Conservation (phyloP, 2,329 filamentous ascomycete genomes). For the Claviceps paspali region DNA sequence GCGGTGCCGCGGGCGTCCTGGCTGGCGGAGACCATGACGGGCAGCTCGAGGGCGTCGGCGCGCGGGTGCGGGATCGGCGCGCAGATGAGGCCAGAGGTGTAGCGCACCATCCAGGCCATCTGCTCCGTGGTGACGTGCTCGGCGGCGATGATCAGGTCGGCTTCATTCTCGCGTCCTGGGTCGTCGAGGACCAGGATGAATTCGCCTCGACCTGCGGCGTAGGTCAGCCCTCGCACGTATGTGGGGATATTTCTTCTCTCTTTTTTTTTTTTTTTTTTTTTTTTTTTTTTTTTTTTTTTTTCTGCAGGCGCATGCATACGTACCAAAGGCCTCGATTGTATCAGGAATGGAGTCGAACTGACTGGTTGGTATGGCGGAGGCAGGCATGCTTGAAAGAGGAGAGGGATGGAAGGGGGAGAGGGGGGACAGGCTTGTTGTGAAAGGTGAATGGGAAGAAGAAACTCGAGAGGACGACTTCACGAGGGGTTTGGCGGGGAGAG, state of each 20-base stretch:
- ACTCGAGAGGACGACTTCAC: no score
- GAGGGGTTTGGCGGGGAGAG: no score
- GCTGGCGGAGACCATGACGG: conserved; percentile 66
- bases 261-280: background rate
- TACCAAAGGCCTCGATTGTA: conserved; percentile 49
- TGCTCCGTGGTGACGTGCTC: conserved; percentile 70
- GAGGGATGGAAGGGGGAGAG: no score
- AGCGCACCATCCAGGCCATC: conserved; percentile 90
- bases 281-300: background rate
- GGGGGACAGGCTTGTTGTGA: no score
- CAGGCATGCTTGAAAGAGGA: conserved; percentile 31
- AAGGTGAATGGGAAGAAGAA: no score
- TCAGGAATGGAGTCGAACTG: conserved; percentile 53
- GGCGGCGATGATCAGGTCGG: conserved; percentile 91
- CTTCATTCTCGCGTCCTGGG: conserved; percentile 88
- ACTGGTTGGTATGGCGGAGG: conserved; percentile 31
- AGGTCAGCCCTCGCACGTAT: no score
- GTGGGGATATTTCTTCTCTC: no score
- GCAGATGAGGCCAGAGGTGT: conserved; percentile 85
- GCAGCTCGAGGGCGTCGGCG: conserved; percentile 57
- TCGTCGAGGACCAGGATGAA: conserved; percentile 95
- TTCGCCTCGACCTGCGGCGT: conserved; percentile 59
- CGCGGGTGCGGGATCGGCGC: conserved; percentile 60
- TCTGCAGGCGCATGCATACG: no score
- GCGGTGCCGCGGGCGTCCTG: conserved; percentile 83